Evolutionary conservation across 1,139 yeast genomes (phyloP).

Genomic region (Wickerhamomyces sp.): DNA sequence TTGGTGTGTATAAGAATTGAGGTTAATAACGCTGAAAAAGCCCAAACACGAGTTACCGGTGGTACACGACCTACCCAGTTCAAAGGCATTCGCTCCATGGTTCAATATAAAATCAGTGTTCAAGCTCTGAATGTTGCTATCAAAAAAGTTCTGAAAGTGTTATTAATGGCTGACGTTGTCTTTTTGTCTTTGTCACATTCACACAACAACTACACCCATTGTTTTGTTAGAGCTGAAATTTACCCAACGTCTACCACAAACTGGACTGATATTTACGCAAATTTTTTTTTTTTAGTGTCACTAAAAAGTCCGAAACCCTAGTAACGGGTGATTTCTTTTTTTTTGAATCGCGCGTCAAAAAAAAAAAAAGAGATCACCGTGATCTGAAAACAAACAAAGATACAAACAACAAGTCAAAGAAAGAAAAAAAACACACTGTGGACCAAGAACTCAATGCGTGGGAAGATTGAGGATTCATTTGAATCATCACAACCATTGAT

Average conservation of each 20-base stretch:
- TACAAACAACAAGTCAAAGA: background rate
- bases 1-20: slow-evolving; percentile 14
- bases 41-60: slow-evolving; percentile 20
- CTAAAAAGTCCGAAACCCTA: background rate
- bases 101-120: background rate
- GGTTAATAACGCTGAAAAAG: slow-evolving; percentile 4
- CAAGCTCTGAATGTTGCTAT: background rate
- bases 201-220: too few species aligned
- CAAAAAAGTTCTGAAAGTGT: background rate
- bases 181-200: background rate
- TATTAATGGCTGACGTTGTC: background rate
- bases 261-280: background rate
- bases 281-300: too few species aligned
- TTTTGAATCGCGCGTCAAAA: too few species aligned
- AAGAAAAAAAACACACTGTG: background rate
- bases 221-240: background rate
- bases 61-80: slow-evolving; percentile 18
- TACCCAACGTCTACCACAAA: background rate
- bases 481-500: slow-evolving; percentile 14
- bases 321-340: too few species aligned
- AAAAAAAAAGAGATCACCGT: background rate
- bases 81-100: slow-evolving; percentile 21
- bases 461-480: background rate
- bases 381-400: background rate
- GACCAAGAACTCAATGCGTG: background rate